Percentiles rank a stretch among this genome's conserved stretches.
phyloP scores from a whole-genome alignment of 148 eudicot genomes.

The Fallopia convolvulus region DNA sequence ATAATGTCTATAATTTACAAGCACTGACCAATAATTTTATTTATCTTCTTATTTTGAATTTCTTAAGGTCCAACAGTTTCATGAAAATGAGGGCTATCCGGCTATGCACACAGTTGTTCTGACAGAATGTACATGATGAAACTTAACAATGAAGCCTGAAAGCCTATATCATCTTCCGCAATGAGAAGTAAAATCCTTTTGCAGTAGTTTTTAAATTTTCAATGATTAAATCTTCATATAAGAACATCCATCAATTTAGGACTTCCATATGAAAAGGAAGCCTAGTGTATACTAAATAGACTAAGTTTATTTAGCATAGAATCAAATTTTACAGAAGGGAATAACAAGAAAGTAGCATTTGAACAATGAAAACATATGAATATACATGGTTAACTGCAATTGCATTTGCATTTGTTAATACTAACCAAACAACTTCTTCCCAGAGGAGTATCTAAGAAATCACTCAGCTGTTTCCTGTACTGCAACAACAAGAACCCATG shows the following conservation, averaged over 20 bases:
- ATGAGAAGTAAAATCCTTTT: background rate
- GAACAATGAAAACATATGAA: conserved; percentile 5
- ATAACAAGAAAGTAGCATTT: background rate
- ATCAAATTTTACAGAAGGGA: background rate
- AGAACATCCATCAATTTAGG: background rate
- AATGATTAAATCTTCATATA: background rate
- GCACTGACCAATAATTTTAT: background rate
- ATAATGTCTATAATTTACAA: background rate
- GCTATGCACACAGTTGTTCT: background rate
- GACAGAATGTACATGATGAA: background rate
- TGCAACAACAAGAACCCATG: conserved; percentile 32
- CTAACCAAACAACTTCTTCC: conserved; percentile 68
- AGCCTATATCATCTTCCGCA: background rate
- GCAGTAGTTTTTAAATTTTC: background rate
- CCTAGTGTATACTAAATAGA: background rate
- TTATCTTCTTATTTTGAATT: background rate
- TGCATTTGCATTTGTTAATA: conserved; percentile 9
- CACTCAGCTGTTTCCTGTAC: conserved; percentile 73
- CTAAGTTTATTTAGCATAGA: background rate
- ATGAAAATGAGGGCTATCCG: background rate
- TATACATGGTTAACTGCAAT: background rate
- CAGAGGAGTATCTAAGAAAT: conserved; percentile 61
- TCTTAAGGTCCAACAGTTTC: background rate
- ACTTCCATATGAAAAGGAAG: background rate
- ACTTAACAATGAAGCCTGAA: background rate